Evolutionary conservation across 1,139 yeast genomes (phyloP).

Genomic region (Taiozyma onychis): DNA sequence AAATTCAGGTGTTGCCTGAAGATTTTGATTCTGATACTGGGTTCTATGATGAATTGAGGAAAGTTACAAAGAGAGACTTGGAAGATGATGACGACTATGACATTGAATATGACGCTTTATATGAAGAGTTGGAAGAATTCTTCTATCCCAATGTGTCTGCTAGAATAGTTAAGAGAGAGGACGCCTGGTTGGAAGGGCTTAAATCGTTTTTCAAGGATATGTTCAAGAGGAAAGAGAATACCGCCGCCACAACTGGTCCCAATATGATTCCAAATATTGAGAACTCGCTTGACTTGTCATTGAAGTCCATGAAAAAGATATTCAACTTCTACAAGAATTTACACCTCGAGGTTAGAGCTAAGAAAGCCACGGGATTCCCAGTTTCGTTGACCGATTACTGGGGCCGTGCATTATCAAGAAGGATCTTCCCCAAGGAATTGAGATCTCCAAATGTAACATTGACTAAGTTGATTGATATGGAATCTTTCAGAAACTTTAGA

Average conservation of each 20-base stretch:
- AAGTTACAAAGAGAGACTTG: conserved; percentile 13
- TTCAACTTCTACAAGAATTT: conserved; percentile 44
- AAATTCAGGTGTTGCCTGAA: conserved; percentile 22
- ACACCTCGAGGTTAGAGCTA: conserved; percentile 46
- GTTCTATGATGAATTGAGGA: conserved; percentile 22
- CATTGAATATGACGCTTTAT: not conserved
- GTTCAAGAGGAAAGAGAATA: conserved; percentile 20
- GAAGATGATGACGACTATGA: conserved; percentile 1
- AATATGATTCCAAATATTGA: conserved; percentile 18
- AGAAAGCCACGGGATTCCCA: conserved; percentile 47
- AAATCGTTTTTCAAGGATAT: conserved; percentile 21
- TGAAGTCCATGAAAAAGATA: conserved; percentile 30
- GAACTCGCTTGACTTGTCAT: conserved; percentile 18
- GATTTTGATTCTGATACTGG: conserved; percentile 22
- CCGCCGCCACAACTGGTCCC: conserved; percentile 7
- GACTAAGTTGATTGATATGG: conserved; percentile 27
- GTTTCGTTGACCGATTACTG: conserved; percentile 62
- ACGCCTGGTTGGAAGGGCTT: conserved; percentile 18
- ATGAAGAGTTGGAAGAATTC: not conserved
- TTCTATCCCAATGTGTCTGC: not conserved
- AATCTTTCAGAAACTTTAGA: conserved; percentile 30
- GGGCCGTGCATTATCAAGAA: conserved; percentile 55
- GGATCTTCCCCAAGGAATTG: conserved; percentile 34
- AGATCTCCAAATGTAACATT: conserved; percentile 36
- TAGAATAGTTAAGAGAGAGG: conserved; percentile 7